Base-by-base conservation (phyloP, 768 basidiomycete species). In the Pulveroboletus sp. region DNA sequence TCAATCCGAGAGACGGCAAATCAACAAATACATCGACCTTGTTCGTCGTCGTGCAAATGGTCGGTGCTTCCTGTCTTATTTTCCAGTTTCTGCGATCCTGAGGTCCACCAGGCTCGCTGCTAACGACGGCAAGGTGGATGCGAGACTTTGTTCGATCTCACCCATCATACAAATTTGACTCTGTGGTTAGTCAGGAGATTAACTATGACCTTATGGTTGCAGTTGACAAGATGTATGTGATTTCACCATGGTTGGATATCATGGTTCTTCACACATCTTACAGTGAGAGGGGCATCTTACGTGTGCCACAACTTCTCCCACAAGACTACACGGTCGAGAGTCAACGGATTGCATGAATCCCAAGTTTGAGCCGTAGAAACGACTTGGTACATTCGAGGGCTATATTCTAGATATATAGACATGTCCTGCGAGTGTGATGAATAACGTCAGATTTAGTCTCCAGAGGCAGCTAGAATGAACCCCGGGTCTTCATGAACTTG, bases 101-200 rank as follows among this genome's bases (percentile, higher is more conserved):
- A 45, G 29, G 7, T 27, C 13, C 44, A 43, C 45, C 49, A 93
- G 93, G 92, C 19, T 76, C 84, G 6, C 73, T 97, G 22, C 66
- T 81, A 64, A 97, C 96, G 0, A 81, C 91, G 7, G 96, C 96
- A 11, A 82, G 83, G 4, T 99, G 93, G 93, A 93, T 96, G 49
- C 81, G 96, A 30, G 78, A 87, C 40, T 98, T 97, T 69, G 88
- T 99, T 36, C 82, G 83, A 22, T 78, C 83, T 2, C 96, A 99
- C 67, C 90, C 94, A 8, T 78, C 73, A n/a, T 99, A 99, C 73
- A 85, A 87, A 67, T 78, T 81, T 43, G 93, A 99, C 70, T 95
- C 93, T n/a, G 86, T 88, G 43, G 91, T 99, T 17, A 86, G 77
- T 43, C 79, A 90, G 60, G 84, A 88, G 69, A 92, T 98, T 63